phyloP scores from a whole-genome alignment of 164 flowering plant genomes.

The Piper longum region DNA sequence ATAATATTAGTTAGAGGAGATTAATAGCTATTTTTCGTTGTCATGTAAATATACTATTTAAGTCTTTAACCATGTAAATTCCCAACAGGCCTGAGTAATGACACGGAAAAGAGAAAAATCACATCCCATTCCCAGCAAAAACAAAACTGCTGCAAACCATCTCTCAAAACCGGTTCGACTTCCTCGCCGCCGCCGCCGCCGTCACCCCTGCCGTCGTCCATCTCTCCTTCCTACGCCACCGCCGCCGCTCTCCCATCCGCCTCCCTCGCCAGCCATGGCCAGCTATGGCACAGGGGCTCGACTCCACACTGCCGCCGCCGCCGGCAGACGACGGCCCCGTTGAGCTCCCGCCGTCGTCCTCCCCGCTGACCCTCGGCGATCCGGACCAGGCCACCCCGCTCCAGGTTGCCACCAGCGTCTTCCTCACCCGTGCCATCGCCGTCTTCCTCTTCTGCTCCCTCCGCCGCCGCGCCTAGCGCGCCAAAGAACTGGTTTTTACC shows the following conservation, averaged over 20 bases:
- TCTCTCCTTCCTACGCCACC: conserved; percentile 6
- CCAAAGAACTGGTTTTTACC: conserved; percentile 56
- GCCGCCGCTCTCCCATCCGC: conserved; percentile 10
- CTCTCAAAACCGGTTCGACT: no score
- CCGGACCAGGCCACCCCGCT: conserved; percentile 55
- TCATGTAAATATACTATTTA: no score
- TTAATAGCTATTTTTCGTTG: no score
- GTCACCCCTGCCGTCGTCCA: not conserved
- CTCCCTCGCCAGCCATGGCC: conserved; percentile 12
- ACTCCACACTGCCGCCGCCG: conserved; percentile 7
- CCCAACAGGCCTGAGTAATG: no score
- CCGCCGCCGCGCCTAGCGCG: conserved; percentile 75
- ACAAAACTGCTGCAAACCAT: no score
- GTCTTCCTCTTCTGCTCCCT: conserved; percentile 87
- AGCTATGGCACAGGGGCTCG: conserved; percentile 25
- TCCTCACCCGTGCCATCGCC: conserved; percentile 84
- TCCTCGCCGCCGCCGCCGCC: no score
- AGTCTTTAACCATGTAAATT: no score
- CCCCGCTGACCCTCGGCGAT: conserved; percentile 40
- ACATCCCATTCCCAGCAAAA: no score
- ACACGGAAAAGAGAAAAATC: no score
- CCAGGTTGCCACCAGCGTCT: conserved; percentile 76
- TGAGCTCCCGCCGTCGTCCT: conserved; percentile 28
- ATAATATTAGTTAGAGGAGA: no score
- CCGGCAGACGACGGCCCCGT: conserved; percentile 41